phyloP scores from a whole-genome alignment of 1,139 yeast genomes.

The Geotrichum fermentans region DNA sequence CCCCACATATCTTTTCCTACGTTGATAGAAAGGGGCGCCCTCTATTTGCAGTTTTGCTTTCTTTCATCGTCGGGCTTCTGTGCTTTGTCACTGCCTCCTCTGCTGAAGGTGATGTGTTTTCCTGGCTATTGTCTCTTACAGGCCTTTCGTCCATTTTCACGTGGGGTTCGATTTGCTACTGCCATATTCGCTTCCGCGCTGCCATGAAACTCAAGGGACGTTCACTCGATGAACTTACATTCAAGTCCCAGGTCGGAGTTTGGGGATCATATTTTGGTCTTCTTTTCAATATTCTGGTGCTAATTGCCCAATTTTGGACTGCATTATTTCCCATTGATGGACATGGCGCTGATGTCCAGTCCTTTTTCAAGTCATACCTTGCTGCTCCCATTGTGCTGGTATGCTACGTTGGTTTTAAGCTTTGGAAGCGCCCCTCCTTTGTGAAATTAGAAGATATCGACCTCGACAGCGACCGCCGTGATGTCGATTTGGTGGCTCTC shows the following conservation, averaged over 20 bases:
- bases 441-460: conserved; percentile 51
- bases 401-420: conserved; percentile 49
- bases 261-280: conserved; percentile 68
- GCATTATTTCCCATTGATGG: conserved; percentile 66
- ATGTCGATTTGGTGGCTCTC: conserved; percentile 49
- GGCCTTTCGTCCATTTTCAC: conserved; percentile 81
- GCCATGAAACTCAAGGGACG: conserved; percentile 67
- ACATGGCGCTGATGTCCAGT: conserved; percentile 39
- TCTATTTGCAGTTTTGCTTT: conserved; percentile 55
- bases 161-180: conserved; percentile 73
- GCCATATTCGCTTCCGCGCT: conserved; percentile 73
- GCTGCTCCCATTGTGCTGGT: conserved; percentile 51
- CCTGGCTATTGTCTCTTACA: conserved; percentile 78
- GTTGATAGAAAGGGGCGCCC: conserved; percentile 76
- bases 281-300: conserved; percentile 53
- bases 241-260: conserved; percentile 62
- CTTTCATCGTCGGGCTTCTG: conserved; percentile 58
- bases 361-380: conserved; percentile 52
- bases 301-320: conserved; percentile 78
- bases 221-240: conserved; percentile 61
- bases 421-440: conserved; percentile 45
- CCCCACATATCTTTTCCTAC: conserved; percentile 67
- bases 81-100: conserved; percentile 67
- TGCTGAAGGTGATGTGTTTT: conserved; percentile 59
- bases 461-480: conserved; percentile 51